Evolutionary conservation across 2,329 filamentous ascomycete species (phyloP), one percentile per base, ranked within the genome.

Genomic region (Clarireedia monteithiana): DNA sequence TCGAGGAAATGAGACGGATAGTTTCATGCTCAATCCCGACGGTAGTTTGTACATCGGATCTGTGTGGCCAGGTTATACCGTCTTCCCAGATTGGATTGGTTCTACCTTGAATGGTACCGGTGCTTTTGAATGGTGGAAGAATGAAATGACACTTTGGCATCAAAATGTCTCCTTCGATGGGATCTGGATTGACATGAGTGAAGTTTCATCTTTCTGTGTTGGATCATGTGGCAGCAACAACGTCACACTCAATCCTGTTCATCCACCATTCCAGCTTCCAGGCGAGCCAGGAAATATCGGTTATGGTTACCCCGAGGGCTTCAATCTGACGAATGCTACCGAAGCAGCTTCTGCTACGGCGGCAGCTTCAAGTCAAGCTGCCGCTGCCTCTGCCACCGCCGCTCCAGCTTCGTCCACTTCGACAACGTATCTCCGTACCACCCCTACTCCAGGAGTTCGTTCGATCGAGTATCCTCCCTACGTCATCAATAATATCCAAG

Each of bases 391-490:
- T 45, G 74, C 67, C 50, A 71, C 66, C 48, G 49, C 65, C 1
- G 58, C 71, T 1, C 58, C 63, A 9, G 48, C 68, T 5, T 59
- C 69, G 1, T 45, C 66, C 0, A 57, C 68, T 4, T 63, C 71
- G 0, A 68, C 72, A 0, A 70, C 73, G 0, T 85, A 83, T 63
- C 68, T 83, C 49, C 76, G 79, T 4, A 83, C 80, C 0, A 83
- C 75, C 1, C 81, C 84, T 1, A 86, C 82, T 0, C 75, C 80
- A 0, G 85, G 84, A 1, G 73, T 75, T 12, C 79, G 88, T 20
- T 79, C 91, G 63, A 71, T 92, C 56, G 82, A 90, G 64, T 77
- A 84, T 63, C 89, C 89, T 23, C 86, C 88, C 2, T 94, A 92
- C 64, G 80, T 83, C 5, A 85, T 92, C 66, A 84, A 91, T 68